Conservation (phyloP, 805 yeast species). For the Lipomyces kockii region DNA sequence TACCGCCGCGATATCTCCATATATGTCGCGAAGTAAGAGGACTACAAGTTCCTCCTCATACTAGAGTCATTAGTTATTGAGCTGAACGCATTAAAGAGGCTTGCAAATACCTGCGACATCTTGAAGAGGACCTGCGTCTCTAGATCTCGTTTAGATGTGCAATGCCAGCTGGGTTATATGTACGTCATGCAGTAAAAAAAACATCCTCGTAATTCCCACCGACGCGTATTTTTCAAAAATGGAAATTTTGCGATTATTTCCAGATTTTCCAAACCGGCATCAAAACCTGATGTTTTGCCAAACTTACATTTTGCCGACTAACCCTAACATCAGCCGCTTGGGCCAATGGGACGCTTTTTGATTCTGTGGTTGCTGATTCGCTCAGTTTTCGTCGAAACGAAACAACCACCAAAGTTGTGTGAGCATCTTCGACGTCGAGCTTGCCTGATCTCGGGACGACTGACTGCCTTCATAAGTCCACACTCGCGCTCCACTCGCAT, state of each 20-base stretch:
- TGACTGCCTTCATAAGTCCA: neutral
- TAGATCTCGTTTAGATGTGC: neutral
- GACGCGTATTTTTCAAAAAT: neutral
- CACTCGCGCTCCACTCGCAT: neutral
- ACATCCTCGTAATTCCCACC: too few species aligned
- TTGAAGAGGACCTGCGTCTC: neutral
- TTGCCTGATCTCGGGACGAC: slow-evolving; percentile 2
- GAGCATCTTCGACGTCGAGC: slow-evolving; percentile 1
- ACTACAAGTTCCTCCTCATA: slow-evolving; percentile 31
- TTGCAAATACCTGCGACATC: slow-evolving; percentile 24
- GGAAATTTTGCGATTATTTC: too few species aligned
- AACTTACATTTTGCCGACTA: neutral
- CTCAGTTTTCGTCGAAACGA: neutral
- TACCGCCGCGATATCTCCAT: slow-evolving; percentile 75
- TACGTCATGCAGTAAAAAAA: neutral
- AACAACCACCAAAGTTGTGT: neutral
- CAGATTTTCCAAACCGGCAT: neutral
- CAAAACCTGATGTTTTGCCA: neutral
- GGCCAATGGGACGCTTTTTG: slow-evolving; percentile 18
- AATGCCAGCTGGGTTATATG: neutral
- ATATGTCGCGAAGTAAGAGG: slow-evolving; percentile 43
- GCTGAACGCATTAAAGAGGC: neutral
- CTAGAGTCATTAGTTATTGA: slow-evolving; percentile 8
- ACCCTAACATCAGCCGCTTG: neutral
- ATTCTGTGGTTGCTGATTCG: slow-evolving; percentile 14